Base-by-base conservation (phyloP, 371 early-diverging fungal genomes). In the Fennellomyces sp. region DNA sequence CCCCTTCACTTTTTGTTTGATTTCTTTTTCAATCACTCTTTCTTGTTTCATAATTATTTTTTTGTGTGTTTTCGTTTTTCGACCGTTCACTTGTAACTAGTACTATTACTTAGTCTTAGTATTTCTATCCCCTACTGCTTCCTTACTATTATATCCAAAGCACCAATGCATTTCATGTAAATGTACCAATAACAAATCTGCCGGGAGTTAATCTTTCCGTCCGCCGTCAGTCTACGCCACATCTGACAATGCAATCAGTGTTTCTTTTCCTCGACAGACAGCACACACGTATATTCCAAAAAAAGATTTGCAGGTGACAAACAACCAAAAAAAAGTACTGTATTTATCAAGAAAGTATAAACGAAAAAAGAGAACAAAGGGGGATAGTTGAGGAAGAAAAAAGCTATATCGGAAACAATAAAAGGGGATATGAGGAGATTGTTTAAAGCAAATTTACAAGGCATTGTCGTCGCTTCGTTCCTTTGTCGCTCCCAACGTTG, bases 341-440 rank as follows among this genome's bases (percentile, higher is more conserved):
- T 45, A 45, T 45, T 45, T 45, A 45, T 23, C 45, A 45, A 45
- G n/a, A 45, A 6, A 12, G n/a, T n/a, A n/a, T n/a, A 45, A 45
- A 21, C 3, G 6, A 21, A 39, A 39, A 21, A 23, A 12, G 10
- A 10, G 23, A 45, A 45, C n/a, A 45, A 41, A 6, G 38, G 38
- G 17, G 3, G 12, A 17, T 8, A 42, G 25, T 3, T 13, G 7
- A 42, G 11, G 10, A 42, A 42, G 21, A 42, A 11, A 42, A 45
- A 21, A 45, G 45, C n/a, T 21, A 23, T 45, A 45, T 45, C n/a
- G 11, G 3, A 7, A 45, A 45, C 45, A 45, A 45, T 45, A 45
- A 45, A 23, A 45, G 35, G 35, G 5, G 13, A 3, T 13, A 0
- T 6, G 39, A 39, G 39, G 39, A 39, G 39, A 19, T 11, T 13